phyloP scores from a whole-genome alignment of 2,329 filamentous ascomycete species.

The Paracamarosporium sp. region DNA sequence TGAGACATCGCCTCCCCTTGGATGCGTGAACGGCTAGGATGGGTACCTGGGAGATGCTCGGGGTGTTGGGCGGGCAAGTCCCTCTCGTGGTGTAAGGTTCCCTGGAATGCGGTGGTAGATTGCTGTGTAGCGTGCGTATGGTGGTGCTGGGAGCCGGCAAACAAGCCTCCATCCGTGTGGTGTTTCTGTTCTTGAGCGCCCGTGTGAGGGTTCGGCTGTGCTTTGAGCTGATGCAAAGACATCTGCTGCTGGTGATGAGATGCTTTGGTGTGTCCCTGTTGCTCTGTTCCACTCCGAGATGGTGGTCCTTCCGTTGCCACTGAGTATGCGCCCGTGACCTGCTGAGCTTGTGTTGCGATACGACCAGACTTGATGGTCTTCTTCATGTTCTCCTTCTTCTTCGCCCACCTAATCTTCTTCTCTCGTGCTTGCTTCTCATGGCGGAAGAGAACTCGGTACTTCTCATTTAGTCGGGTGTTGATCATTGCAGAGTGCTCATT shows the following conservation, averaged over 20 bases:
- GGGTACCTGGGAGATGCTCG: too few relatives aligned
- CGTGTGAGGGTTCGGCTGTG: too few relatives aligned
- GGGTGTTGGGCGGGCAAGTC: too few relatives aligned
- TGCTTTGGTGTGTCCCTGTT: neutral
- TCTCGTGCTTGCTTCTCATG: constrained; percentile 25
- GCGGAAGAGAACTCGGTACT: constrained; percentile 31
- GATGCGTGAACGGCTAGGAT: too few relatives aligned
- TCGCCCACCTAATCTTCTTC: constrained; percentile 9
- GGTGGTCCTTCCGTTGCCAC: neutral
- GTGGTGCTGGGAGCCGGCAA: too few relatives aligned
- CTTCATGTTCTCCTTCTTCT: neutral
- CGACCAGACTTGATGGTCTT: neutral
- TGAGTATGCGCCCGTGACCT: neutral
- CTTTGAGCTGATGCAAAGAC: too few relatives aligned
- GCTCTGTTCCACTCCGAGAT: neutral
- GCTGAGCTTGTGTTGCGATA: neutral
- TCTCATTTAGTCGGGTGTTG: constrained; percentile 30
- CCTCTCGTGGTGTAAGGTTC: too few relatives aligned
- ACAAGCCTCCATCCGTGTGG: too few relatives aligned
- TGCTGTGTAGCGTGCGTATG: too few relatives aligned
- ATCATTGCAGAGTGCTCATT: constrained; percentile 33
- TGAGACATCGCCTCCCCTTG: too few relatives aligned
- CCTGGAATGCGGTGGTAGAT: too few relatives aligned
- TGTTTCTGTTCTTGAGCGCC: too few relatives aligned
- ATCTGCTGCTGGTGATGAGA: neutral